Percentiles rank a stretch among this genome's conserved stretches.
These are phyloP conservation scores for Clarkia xantiana DNA, from an alignment of 345 rosid species.

Conservation along the genomic window DNA sequence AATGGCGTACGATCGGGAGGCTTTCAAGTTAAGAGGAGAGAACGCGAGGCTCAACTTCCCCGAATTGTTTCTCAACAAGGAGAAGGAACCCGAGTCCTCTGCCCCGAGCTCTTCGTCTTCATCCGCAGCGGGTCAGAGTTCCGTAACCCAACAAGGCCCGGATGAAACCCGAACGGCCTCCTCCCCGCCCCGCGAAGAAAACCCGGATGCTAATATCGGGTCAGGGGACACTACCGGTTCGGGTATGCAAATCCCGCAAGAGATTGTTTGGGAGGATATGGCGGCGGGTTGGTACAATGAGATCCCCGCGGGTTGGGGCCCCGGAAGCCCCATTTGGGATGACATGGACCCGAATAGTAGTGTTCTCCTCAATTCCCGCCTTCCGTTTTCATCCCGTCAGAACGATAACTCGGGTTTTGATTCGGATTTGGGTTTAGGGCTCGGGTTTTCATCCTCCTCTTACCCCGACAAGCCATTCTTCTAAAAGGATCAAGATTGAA, in stretches of 20 bases:
- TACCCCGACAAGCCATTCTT: conserved; percentile 53
- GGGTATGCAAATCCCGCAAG: conserved; percentile 28
- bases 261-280: conserved; percentile 55
- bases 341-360: conserved; percentile 47
- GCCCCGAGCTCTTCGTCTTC: conserved; percentile 16
- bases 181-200: conserved; percentile 2
- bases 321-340: conserved; percentile 90
- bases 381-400: conserved; percentile 24
- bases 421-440: conserved; percentile 14
- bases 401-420: conserved; percentile 5
- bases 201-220: not conserved
- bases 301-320: conserved; percentile 77
- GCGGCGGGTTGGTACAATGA: conserved; percentile 75
- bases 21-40: conserved; percentile 70
- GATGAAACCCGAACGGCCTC: conserved; percentile 6
- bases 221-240: conserved; percentile 8
- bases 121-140: conserved; percentile 1
- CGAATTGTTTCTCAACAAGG: conserved; percentile 49
- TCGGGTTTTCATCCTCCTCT: conserved; percentile 31
- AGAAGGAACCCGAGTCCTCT: conserved; percentile 10
- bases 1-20: conserved; percentile 82
- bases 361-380: conserved; percentile 31
- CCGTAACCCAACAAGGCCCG: not conserved
- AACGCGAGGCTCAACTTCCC: conserved; percentile 84
- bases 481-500: conserved; percentile 40